These are phyloP conservation scores for Madurella fahalii DNA, from an alignment of 2,329 filamentous ascomycete species.

Conservation along the genomic window DNA sequence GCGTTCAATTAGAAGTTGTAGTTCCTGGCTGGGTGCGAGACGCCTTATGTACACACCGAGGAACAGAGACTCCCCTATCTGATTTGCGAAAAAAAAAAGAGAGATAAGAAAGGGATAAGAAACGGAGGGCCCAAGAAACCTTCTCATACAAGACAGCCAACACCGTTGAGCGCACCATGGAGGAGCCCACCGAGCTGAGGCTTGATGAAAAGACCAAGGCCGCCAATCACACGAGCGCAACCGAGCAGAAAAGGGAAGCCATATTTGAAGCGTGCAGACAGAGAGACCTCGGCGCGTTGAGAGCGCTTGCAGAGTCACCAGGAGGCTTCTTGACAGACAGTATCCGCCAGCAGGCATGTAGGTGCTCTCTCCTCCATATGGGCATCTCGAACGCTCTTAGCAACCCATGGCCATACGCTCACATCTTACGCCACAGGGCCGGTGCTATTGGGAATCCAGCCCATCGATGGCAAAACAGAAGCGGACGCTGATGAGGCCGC, in stretches of 20 bases:
- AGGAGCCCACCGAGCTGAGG: conserved; percentile 1
- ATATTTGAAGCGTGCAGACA: conserved; percentile 59
- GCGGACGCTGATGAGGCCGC: conserved; percentile 20
- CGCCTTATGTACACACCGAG: neutral
- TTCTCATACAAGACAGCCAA: neutral
- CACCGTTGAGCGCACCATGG: conserved; percentile 3
- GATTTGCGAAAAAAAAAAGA: neutral
- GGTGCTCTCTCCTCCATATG: conserved; percentile 35
- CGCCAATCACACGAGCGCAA: neutral
- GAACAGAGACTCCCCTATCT: neutral
- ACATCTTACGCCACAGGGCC: conserved; percentile 51
- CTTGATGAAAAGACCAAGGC: conserved; percentile 13
- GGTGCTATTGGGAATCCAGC: conserved; percentile 46
- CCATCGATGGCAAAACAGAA: conserved; percentile 24
- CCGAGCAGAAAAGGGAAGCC: conserved; percentile 37
- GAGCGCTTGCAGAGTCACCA: conserved; percentile 54
- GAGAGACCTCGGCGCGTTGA: conserved; percentile 53
- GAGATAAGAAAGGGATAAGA: neutral
- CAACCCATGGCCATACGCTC: conserved; percentile 1
- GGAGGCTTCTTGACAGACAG: conserved; percentile 66
- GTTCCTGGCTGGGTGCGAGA: neutral
- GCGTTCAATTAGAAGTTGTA: neutral
- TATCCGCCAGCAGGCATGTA: conserved; percentile 73
- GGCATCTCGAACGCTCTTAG: neutral
- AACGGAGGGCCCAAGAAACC: neutral